Percentiles rank a stretch among this genome's conserved stretches.
phyloP scores from a whole-genome alignment of 371 early-diverging fungal species.

The Mycotypha africana region DNA sequence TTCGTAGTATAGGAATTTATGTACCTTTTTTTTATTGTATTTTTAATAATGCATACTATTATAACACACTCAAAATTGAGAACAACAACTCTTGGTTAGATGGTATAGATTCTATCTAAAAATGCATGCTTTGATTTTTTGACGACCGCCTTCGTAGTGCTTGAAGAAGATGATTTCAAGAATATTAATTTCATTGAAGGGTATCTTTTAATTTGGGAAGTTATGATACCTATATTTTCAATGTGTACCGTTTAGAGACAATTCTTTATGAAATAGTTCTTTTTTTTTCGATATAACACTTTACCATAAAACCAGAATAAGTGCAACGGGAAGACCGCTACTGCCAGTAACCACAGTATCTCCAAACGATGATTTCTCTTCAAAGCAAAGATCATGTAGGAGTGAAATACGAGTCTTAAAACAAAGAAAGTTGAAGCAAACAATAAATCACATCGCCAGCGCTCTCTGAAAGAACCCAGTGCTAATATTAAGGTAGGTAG shows the following conservation, averaged over 20 bases:
- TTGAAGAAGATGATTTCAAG: neutral
- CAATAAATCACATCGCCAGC: constrained; percentile 28
- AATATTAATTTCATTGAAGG: too few species aligned
- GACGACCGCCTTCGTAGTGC: neutral
- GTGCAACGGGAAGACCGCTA: constrained; percentile 31
- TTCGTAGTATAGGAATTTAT: constrained; percentile 47
- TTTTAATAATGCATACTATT: too few species aligned
- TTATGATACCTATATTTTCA: neutral
- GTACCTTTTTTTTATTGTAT: neutral
- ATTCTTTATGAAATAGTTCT: too few species aligned
- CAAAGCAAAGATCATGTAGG: constrained; percentile 27
- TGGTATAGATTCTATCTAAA: constrained; percentile 14
- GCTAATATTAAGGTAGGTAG: constrained; percentile 34
- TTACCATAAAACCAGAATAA: constrained; percentile 45
- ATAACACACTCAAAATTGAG: too few species aligned
- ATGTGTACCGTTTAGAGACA: neutral
- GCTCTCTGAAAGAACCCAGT: constrained; percentile 24
- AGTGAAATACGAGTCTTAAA: constrained; percentile 38
- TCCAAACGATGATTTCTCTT: constrained; percentile 16
- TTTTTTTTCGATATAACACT: too few species aligned
- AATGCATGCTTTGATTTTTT: constrained; percentile 10
- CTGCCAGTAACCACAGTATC: constrained; percentile 14
- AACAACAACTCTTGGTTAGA: too few species aligned
- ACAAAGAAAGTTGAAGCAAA: constrained; percentile 35
- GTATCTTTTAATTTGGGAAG: neutral